These are phyloP conservation scores for Lentinula boryana DNA, from an alignment of 768 basidiomycete genomes.

Conservation along the genomic window DNA sequence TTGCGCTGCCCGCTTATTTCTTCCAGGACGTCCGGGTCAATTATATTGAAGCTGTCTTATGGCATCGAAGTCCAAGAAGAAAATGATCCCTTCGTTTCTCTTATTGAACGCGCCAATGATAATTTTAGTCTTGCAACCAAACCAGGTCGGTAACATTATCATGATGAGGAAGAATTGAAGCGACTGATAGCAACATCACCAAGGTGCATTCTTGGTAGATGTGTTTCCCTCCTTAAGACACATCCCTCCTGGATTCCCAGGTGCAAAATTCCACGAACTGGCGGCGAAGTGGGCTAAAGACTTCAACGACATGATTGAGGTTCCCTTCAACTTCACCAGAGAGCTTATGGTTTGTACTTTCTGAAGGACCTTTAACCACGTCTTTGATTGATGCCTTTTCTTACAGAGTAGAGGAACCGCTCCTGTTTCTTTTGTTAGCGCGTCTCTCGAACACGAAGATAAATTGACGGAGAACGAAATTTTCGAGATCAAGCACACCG, in stretches of 20 bases:
- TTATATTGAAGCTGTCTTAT: constrained; percentile 50
- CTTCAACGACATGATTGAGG: constrained; percentile 31
- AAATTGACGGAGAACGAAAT: constrained; percentile 25
- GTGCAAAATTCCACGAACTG: constrained; percentile 43
- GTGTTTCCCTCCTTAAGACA: constrained; percentile 35
- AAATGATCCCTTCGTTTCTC: constrained; percentile 41
- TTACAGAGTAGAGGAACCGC: constrained; percentile 35
- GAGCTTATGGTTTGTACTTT: constrained; percentile 36
- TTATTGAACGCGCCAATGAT: constrained; percentile 46
- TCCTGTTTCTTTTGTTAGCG: constrained; percentile 36
- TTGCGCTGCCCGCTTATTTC: not conserved
- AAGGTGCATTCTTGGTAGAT: constrained; percentile 34
- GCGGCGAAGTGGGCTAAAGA: constrained; percentile 35
- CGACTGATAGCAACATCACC: not conserved
- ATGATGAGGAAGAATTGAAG: not conserved
- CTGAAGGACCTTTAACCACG: not conserved
- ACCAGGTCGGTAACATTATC: constrained; percentile 30
- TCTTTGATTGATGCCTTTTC: not conserved
- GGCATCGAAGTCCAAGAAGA: constrained; percentile 50
- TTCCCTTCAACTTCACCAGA: constrained; percentile 38
- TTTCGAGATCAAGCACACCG: constrained; percentile 33
- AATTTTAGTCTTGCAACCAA: constrained; percentile 45
- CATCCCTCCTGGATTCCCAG: constrained; percentile 54
- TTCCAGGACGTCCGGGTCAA: constrained; percentile 41
- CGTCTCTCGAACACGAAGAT: constrained; percentile 30